Percentiles rank a stretch among this genome's conserved stretches.
These are phyloP conservation scores for Phytophthora sp. DNA, from an alignment of 352 stramenopile species.

Conservation along the genomic window DNA sequence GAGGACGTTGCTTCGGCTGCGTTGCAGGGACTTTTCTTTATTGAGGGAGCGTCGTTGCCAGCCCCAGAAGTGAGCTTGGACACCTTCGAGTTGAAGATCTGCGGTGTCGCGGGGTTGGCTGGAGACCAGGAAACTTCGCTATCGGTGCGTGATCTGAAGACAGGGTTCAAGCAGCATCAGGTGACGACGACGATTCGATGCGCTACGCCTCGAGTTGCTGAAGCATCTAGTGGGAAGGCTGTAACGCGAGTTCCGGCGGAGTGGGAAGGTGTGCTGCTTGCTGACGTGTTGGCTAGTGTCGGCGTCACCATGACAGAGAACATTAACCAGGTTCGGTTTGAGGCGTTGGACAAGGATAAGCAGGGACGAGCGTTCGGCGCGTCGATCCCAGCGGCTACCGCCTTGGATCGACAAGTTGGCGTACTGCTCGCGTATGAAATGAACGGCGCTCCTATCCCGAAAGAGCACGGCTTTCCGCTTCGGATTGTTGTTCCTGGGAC, in stretches of 20 bases:
- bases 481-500: slow-evolving; percentile 92
- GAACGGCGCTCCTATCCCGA: slow-evolving; percentile 84
- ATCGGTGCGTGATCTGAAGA: slow-evolving; percentile 90
- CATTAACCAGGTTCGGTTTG: slow-evolving; percentile 56
- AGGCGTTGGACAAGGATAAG: slow-evolving; percentile 57
- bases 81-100: slow-evolving; percentile 24
- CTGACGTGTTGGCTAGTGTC: slow-evolving; percentile 82
- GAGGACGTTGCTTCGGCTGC: neutral
- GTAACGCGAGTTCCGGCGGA: slow-evolving; percentile 81
- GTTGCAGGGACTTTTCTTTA: slow-evolving; percentile 21
- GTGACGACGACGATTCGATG: slow-evolving; percentile 91
- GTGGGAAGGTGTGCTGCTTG: slow-evolving; percentile 91
- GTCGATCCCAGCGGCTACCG: slow-evolving; percentile 89
- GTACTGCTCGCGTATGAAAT: slow-evolving; percentile 96
- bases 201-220: slow-evolving; percentile 58
- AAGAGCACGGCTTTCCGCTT: slow-evolving; percentile 95
- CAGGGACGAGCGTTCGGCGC: slow-evolving; percentile 56
- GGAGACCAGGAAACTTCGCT: slow-evolving; percentile 44
- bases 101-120: neutral
- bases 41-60: slow-evolving; percentile 6
- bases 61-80: slow-evolving; percentile 2
- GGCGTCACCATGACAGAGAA: slow-evolving; percentile 47
- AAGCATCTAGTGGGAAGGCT: slow-evolving; percentile 17
- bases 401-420: slow-evolving; percentile 86
- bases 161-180: slow-evolving; percentile 69